A percentile compares a stretch with the other conserved stretches of the same genome.
Conservation (phyloP, 192 early-diverging fungal species). For the Glomus cerebriforme region DNA sequence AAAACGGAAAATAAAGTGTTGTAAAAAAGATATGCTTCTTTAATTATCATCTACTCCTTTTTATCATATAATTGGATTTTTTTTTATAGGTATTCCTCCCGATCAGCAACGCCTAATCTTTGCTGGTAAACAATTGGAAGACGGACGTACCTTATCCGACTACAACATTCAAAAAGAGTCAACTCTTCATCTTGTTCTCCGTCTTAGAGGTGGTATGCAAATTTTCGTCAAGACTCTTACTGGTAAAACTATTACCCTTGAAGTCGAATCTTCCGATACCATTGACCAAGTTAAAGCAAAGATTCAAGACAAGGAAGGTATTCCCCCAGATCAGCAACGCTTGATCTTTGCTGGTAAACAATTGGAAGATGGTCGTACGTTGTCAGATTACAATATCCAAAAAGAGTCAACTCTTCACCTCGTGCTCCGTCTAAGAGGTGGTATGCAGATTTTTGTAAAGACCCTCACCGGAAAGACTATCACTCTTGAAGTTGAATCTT, state of each 20-base stretch:
- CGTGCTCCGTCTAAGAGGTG: constrained; percentile 68
- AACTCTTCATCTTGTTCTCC: background rate
- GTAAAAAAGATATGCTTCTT: too few relatives aligned
- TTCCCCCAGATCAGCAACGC: constrained; percentile 73
- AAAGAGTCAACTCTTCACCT: constrained; percentile 62
- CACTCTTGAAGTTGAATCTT: constrained; percentile 57
- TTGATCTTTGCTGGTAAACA: constrained; percentile 83
- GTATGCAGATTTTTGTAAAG: constrained; percentile 77
- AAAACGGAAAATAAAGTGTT: too few relatives aligned
- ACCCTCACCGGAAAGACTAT: constrained; percentile 94
- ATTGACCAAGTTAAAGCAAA: constrained; percentile 51
- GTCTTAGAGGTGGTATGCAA: constrained; percentile 46
- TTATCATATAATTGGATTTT: background rate
- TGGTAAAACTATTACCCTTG: background rate
- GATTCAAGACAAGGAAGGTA: constrained; percentile 86
- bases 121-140: constrained; percentile 69
- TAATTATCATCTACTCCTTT: too few relatives aligned
- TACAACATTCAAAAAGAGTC: background rate
- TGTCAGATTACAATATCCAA: constrained; percentile 67
- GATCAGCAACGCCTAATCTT: background rate
- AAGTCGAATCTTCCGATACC: background rate
- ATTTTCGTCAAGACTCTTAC: constrained; percentile 86
- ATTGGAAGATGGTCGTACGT: constrained; percentile 73
- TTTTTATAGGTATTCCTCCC: background rate
- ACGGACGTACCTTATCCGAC: constrained; percentile 48